Base-by-base conservation (phyloP, 2,329 filamentous ascomycete species). In the Xylariaceae sp. region DNA sequence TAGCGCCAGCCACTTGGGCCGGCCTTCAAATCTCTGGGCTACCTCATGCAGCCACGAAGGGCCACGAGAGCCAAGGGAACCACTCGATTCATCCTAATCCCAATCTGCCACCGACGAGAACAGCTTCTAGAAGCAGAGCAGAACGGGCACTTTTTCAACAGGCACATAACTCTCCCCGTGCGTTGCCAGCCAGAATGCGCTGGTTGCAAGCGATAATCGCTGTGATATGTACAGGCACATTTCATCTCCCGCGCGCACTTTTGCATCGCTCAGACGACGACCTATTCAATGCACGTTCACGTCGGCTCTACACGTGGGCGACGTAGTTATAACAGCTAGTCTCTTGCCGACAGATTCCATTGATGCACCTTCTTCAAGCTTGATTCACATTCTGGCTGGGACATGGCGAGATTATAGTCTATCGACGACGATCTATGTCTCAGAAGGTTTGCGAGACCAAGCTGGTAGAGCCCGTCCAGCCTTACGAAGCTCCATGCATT, bases 111-210 rank as follows among this genome's bases (percentile, higher is more conserved):
- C 42, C 47, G 31, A 34, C 33, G 31, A 47, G 40, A 14, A 42
- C 14, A 28, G 40, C 41, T 48, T 48, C 50, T 45, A 48, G 45
- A 39, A 46, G 36, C 48, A 46, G 47, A 34, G 14, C 19, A 38
- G 12, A 28, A 14, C n/a, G 16, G 14, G 16, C n/a, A n/a, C n/a
- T n/a, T n/a, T n/a, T n/a, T n/a, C n/a, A n/a, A n/a, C n/a, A n/a
- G n/a, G n/a, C n/a, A n/a, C n/a, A 28, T 28, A 7, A 28, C 22
- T 28, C 22, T 28, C 7, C 22, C 22, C 22, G 22, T 28, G 22
- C 22, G 4, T 7, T 28, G 22, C 7, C 22, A 28, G 22, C 22
- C 22, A 28, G 22, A 28, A 28, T 28, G 7, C 22, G 22, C 22
- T 28, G 22, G 22, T 28, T 28, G 22, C 17, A 34, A 42, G 17